Conservation (phyloP, 2,329 filamentous ascomycete species). For the Botrytis elliptica region DNA sequence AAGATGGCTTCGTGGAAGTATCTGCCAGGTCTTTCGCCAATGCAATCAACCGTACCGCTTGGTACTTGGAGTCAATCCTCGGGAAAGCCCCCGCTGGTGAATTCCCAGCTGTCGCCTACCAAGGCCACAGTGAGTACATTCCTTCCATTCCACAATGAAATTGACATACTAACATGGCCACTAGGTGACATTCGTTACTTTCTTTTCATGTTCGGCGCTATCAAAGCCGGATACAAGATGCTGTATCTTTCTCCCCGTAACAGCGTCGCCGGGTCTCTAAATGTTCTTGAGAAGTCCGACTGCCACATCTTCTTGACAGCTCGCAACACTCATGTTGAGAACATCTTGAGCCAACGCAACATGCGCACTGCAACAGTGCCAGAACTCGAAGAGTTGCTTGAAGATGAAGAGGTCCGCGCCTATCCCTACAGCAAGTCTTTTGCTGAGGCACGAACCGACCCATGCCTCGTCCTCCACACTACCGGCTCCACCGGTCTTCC, state of each 20-base stretch:
- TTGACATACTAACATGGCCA: not conserved
- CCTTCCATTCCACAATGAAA: not conserved
- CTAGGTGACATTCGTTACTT: slow-evolving; percentile 30
- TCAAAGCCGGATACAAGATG: slow-evolving; percentile 42
- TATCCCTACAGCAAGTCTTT: slow-evolving; percentile 41
- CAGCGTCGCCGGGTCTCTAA: slow-evolving; percentile 39
- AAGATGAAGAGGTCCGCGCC: slow-evolving; percentile 23
- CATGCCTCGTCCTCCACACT: slow-evolving; percentile 45
- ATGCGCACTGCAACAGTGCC: slow-evolving; percentile 31
- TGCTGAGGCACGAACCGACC: slow-evolving; percentile 40
- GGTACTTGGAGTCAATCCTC: slow-evolving; percentile 28
- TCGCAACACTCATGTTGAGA: slow-evolving; percentile 24
- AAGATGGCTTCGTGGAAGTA: slow-evolving; percentile 31
- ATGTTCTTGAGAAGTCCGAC: slow-evolving; percentile 38
- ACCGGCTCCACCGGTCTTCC: slow-evolving; percentile 46
- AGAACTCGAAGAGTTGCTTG: slow-evolving; percentile 36
- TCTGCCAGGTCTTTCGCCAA: slow-evolving; percentile 29
- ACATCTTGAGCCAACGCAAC: slow-evolving; percentile 22
- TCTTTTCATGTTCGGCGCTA: slow-evolving; percentile 32
- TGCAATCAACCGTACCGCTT: slow-evolving; percentile 28
- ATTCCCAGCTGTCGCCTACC: slow-evolving; percentile 24
- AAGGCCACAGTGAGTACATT: slow-evolving; percentile 19
- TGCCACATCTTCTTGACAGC: slow-evolving; percentile 32
- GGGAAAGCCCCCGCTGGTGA: slow-evolving; percentile 18
- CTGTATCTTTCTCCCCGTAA: slow-evolving; percentile 43